Conservation (phyloP, 169 alveolate species). For the Perkinsus olseni region DNA sequence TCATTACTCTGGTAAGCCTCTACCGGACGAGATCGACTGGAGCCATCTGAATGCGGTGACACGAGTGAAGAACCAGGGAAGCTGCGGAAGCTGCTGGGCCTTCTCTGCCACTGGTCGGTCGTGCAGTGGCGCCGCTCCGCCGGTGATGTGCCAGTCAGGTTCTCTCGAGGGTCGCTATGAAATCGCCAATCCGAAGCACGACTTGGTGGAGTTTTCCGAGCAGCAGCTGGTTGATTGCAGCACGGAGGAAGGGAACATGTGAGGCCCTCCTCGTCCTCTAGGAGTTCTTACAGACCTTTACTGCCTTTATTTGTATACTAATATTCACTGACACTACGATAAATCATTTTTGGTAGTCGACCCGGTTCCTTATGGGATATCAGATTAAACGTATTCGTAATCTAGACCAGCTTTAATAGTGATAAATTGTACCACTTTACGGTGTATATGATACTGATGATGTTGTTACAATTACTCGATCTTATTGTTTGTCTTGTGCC, state of each 20-base stretch:
- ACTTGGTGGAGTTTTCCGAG: conserved; percentile 61
- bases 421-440: too few relatives aligned
- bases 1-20: background rate
- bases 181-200: conserved; percentile 41
- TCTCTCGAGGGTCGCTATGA: conserved; percentile 67
- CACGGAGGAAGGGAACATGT: conserved; percentile 48
- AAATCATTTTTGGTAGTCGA: too few relatives aligned
- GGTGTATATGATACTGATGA: too few relatives aligned
- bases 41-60: conserved; percentile 21
- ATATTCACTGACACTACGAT: too few relatives aligned
- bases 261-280: background rate
- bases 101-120: conserved; percentile 65
- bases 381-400: too few relatives aligned
- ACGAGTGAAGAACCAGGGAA: conserved; percentile 27
- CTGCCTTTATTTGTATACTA: too few relatives aligned
- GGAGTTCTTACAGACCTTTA: too few relatives aligned
- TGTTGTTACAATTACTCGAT: too few relatives aligned
- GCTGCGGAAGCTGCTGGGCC: conserved; percentile 85
- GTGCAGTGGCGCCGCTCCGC: background rate
- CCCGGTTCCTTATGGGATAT: too few relatives aligned
- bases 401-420: too few relatives aligned
- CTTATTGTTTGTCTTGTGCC: too few relatives aligned
- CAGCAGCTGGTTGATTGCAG: conserved; percentile 81
- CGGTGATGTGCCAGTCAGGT: background rate
- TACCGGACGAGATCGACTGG: conserved; percentile 27